Evolutionary conservation across 2,329 filamentous ascomycete genomes (phyloP), one percentile per base, ranked within the genome.

Genomic region (Diaporthe vexans): DNA sequence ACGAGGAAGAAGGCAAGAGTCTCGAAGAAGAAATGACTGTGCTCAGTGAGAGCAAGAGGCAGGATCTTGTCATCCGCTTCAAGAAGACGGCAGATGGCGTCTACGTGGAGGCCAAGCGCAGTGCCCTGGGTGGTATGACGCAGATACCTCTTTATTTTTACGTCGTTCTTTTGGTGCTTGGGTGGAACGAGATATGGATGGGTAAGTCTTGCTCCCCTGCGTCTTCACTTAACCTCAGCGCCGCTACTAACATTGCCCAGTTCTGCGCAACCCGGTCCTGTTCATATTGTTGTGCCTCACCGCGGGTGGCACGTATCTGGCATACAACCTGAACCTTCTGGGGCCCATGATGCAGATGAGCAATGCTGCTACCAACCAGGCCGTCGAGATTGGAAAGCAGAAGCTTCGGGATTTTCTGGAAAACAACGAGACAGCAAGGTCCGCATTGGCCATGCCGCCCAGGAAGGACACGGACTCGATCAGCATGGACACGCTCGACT

Each of bases 81-180:
- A 98, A 98, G 89, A 98, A 98, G 89, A 97, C 95, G 48, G 97
- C 97, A 1, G 97, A 99, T 81, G 97, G 95, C 10, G 96, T 99
- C 5, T 99, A 98, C 80, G 95, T 99, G 56, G 97, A 99, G 86
- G 97, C 97, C 67, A 99, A 99, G 89, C 91, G 97, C 74, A 95
- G 96, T 81, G 97, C 97, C 56, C 97, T 99, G 81, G 97, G 97
- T 72, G 95, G 96, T 73, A 94, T 99, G 79, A 94, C 95, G 6
- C 95, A 98, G 83, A 92, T 99, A 67, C 97, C 97, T 8, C 85
- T 97, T 76, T 98, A 98, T 84, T 98, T 99, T 84, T 99, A 98
- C 80, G 94, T 91, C 56, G 83, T 98, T 73, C 88, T 99, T 73
- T 86, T 99, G 77, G 94, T 95, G 29, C 88, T 99, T 65, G 97